Conservation (phyloP, 768 basidiomycete species). For the Leucocoprinus birnbaumii region DNA sequence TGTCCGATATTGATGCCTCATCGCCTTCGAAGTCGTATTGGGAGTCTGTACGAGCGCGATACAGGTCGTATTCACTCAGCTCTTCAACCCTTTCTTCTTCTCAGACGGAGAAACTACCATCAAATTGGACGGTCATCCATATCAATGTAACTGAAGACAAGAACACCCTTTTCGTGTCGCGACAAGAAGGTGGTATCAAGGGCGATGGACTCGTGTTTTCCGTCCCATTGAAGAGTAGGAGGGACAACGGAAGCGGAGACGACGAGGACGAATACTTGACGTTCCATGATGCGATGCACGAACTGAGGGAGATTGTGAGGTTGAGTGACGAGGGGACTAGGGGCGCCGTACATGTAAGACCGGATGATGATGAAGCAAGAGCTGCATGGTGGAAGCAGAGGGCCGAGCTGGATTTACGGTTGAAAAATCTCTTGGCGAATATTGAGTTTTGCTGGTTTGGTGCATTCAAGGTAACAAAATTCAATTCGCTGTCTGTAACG, state of each 20-base stretch:
- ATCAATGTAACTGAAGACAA: slow-evolving; percentile 83
- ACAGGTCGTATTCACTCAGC: slow-evolving; percentile 43
- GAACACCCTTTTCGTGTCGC: slow-evolving; percentile 78
- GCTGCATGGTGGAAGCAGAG: slow-evolving; percentile 87
- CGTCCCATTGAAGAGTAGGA: slow-evolving; percentile 80
- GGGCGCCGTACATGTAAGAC: slow-evolving; percentile 66
- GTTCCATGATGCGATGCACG: slow-evolving; percentile 68
- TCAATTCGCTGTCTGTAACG: neutral
- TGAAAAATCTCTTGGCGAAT: slow-evolving; percentile 73
- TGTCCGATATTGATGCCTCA: slow-evolving; percentile 15
- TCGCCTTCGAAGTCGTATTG: slow-evolving; percentile 55
- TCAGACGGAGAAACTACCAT: slow-evolving; percentile 50
- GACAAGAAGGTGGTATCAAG: slow-evolving; percentile 56
- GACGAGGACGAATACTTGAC: slow-evolving; percentile 71
- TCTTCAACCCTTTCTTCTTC: slow-evolving; percentile 37
- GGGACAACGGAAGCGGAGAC: slow-evolving; percentile 66
- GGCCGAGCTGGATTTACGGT: slow-evolving; percentile 66
- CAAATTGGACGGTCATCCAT: slow-evolving; percentile 80
- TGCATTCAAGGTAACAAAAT: slow-evolving; percentile 82
- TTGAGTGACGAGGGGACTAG: slow-evolving; percentile 75
- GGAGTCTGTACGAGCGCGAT: slow-evolving; percentile 52
- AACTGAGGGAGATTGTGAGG: slow-evolving; percentile 79
- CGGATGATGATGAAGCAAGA: slow-evolving; percentile 61
- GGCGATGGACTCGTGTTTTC: slow-evolving; percentile 76
- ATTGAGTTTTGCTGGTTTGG: slow-evolving; percentile 98